Percentiles rank a stretch among this genome's conserved stretches.
Conservation (phyloP, 352 stramenopile species). For the Pythium periplocum region DNA sequence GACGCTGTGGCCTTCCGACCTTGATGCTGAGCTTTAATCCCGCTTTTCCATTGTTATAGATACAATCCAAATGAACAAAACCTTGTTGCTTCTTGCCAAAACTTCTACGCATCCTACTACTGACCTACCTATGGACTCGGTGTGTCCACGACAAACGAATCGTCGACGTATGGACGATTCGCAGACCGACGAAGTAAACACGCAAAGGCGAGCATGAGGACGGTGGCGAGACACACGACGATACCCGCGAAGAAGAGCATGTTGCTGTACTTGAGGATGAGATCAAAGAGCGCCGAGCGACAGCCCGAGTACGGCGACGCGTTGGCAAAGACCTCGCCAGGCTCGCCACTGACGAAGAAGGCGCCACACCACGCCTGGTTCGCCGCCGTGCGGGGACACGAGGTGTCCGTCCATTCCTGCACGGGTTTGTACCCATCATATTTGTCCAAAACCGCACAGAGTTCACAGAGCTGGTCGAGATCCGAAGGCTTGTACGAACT, state of each 20-base stretch:
- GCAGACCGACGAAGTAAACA: conserved; percentile 39
- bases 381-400: conserved; percentile 39
- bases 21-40: neutral
- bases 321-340: conserved; percentile 28
- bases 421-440: conserved; percentile 64
- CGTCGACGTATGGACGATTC: conserved; percentile 15
- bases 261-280: conserved; percentile 69
- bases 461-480: conserved; percentile 49
- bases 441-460: conserved; percentile 46
- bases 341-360: conserved; percentile 39
- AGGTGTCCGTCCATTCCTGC: conserved; percentile 52
- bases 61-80: too few species aligned
- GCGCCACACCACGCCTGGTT: conserved; percentile 71
- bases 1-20: conserved; percentile 22
- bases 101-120: neutral
- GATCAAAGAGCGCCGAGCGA: conserved; percentile 45
- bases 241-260: conserved; percentile 49
- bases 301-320: conserved; percentile 68
- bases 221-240: conserved; percentile 43
- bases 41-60: too few species aligned
- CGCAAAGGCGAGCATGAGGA: conserved; percentile 49
- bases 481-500: conserved; percentile 28
- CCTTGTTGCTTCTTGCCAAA: too few species aligned
- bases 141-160: conserved; percentile 19
- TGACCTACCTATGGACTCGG: conserved; percentile 6